Evolutionary conservation across 2,329 filamentous ascomycete species (phyloP), one percentile per base, ranked within the genome.

Genomic region (Pseudocercospora crystallina): DNA sequence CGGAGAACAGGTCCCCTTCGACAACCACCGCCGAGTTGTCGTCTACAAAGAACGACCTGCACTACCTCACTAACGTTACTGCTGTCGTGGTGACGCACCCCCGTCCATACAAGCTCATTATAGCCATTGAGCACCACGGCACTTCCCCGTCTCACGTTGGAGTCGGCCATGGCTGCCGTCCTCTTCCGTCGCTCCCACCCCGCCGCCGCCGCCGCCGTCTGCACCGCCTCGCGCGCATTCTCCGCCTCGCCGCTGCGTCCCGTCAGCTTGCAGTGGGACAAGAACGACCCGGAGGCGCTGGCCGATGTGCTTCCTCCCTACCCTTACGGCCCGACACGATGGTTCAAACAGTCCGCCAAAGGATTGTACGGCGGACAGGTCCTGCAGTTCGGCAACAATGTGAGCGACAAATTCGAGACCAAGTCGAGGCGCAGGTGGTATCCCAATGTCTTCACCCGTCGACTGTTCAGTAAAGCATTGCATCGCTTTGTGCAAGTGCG

Each of bases 381-480:
- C 64, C 86, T 91, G 67, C 87, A 84, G 43, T 90, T 87, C 71
- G 89, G 89, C 68, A 90, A 92, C 80, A 86, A 82, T 61, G 83
- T 92, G 43, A 83, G 83, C 38, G 76, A 80, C 60, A 79, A 83
- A 62, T 80, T 85, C 65, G 80, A 84, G 67, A 80, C 80, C 65
- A 91, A 90, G 74, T 84, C 84, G 44, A 81, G 84, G 40, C 82
- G 88, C 50, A 74, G 78, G 61, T 94, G 89, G 89, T 79, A 83
- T 44, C 87, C 87, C 54, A 94, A 94, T 70, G 78, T 89, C 36
- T 69, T 79, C 20, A 78, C 77, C 49, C 87, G 87, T 72, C 78
- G 79, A 29, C 78, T 94, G 49, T 89, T 79, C 74, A 83, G 82
- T 17, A 76, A 79, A 8, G 74, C 80, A 0, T 73, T 94, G 50